These are phyloP conservation scores for Cryptosporidium andersoni DNA, from an alignment of 169 alveolate species.

Conservation along the genomic window DNA sequence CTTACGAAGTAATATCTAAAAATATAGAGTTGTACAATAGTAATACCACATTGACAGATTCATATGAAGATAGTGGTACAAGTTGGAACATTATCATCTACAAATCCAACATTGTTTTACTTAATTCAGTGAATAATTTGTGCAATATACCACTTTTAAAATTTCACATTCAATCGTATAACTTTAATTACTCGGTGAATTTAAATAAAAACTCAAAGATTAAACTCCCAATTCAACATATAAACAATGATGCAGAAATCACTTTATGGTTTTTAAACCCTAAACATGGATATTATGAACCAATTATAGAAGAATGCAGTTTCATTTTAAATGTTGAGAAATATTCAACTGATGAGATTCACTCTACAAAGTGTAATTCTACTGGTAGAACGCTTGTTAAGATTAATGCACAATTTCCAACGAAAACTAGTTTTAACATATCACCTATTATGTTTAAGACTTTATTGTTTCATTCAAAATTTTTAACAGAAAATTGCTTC, in stretches of 20 bases:
- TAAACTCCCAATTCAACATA: slow-evolving; percentile 1
- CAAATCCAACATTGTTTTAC: slow-evolving; percentile 26
- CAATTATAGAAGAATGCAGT: slow-evolving; percentile 41
- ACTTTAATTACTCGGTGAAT: not conserved
- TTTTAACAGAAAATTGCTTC: not conserved
- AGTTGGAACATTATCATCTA: slow-evolving; percentile 19
- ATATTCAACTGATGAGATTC: not conserved
- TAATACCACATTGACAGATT: not conserved
- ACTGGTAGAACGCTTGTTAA: not conserved
- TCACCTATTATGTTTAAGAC: slow-evolving; percentile 36
- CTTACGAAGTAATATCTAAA: not conserved
- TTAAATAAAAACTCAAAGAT: not conserved
- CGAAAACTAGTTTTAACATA: slow-evolving; percentile 11
- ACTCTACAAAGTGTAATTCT: slow-evolving; percentile 22
- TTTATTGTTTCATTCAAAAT: slow-evolving; percentile 2
- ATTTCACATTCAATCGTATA: slow-evolving; percentile 35
- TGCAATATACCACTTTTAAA: slow-evolving; percentile 36
- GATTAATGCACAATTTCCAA: slow-evolving; percentile 9
- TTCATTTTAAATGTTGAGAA: slow-evolving; percentile 19
- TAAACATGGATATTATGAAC: slow-evolving; percentile 65
- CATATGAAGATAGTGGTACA: not conserved
- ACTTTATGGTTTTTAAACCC: slow-evolving; percentile 50
- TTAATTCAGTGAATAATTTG: slow-evolving; percentile 19
- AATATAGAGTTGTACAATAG: not conserved
- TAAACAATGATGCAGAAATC: slow-evolving; percentile 17